phyloP scores from a whole-genome alignment of 164 flowering plant species.

The Magnolia changhungtana region DNA sequence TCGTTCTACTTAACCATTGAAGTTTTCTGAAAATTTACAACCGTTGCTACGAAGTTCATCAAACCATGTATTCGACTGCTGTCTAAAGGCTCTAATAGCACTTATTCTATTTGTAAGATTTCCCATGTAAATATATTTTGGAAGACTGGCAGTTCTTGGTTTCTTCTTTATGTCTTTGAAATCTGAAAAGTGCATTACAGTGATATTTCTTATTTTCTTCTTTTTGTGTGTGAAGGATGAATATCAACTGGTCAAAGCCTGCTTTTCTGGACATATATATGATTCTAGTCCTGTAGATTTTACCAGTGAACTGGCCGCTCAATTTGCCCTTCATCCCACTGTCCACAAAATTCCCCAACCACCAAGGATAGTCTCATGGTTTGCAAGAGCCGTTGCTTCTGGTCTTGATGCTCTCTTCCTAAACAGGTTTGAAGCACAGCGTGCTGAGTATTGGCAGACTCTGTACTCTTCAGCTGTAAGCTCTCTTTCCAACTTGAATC shows the following conservation, averaged over 20 bases:
- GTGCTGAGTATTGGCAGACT: slow-evolving; percentile 98
- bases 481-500: slow-evolving; percentile 7
- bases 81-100: not conserved
- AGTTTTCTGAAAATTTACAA: no score
- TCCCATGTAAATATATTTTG: not conserved
- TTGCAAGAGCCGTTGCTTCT: slow-evolving; percentile 63
- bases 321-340: slow-evolving; percentile 69
- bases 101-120: not conserved
- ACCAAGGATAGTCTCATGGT: slow-evolving; percentile 67
- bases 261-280: slow-evolving; percentile 69
- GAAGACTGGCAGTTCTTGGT: not conserved
- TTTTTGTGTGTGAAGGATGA: slow-evolving; percentile 62
- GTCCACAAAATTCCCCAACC: slow-evolving; percentile 59
- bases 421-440: slow-evolving; percentile 72
- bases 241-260: slow-evolving; percentile 57
- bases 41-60: not conserved
- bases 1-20: not conserved
- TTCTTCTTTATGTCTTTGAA: not conserved
- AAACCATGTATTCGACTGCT: not conserved
- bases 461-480: slow-evolving; percentile 81
- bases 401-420: slow-evolving; percentile 77
- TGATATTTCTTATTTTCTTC: not conserved
- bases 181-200: not conserved
- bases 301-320: slow-evolving; percentile 73
- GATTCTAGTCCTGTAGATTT: slow-evolving; percentile 94